Base-by-base conservation (phyloP, 352 stramenopile species). In the Phytopythium kandeliae region DNA sequence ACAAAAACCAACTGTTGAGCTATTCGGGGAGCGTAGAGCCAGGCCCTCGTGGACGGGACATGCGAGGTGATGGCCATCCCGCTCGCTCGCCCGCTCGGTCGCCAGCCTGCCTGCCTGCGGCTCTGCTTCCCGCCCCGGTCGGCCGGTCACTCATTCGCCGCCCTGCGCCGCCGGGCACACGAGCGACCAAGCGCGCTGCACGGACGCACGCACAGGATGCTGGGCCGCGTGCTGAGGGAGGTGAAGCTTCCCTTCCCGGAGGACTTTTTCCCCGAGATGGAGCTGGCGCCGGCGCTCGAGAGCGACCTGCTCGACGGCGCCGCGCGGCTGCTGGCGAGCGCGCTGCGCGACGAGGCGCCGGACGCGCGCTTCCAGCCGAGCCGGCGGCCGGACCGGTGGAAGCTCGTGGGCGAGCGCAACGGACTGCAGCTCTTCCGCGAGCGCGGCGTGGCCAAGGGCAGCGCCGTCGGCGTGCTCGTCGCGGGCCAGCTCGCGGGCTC, bases 161-260 rank as follows among this genome's bases (percentile, higher is more conserved):
- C n/a, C n/a, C n/a, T n/a, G n/a, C n/a, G n/a, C n/a, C n/a, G n/a
- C n/a, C n/a, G n/a, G n/a, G n/a, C n/a, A n/a, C n/a, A n/a, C n/a
- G n/a, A n/a, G n/a, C n/a, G n/a, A n/a, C n/a, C n/a, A n/a, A n/a
- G n/a, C n/a, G n/a, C n/a, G n/a, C n/a, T n/a, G n/a, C n/a, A n/a
- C n/a, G n/a, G n/a, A n/a, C n/a, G n/a, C n/a, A 4, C 31, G 15
- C 37, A 4, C 22, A 26, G 17, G 11, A 86, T 85, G 75, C 62
- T 86, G 48, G 51, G 59, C 24, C 76, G 76, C 47, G 73, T 77
- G 35, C 60, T 84, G 26, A 85, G 82, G 52, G 76, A 87, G 54
- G 71, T 84, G 28, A 71, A 71, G 57, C 60, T 87, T 22, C 76
- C 76, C 40, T 76, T 85, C 41, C 76, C 76, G 46, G 71, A 81